A percentile compares a stretch with the other conserved stretches of the same genome.
Conservation (phyloP, 176 grass and related monocot species). For the Secale cereale region DNA sequence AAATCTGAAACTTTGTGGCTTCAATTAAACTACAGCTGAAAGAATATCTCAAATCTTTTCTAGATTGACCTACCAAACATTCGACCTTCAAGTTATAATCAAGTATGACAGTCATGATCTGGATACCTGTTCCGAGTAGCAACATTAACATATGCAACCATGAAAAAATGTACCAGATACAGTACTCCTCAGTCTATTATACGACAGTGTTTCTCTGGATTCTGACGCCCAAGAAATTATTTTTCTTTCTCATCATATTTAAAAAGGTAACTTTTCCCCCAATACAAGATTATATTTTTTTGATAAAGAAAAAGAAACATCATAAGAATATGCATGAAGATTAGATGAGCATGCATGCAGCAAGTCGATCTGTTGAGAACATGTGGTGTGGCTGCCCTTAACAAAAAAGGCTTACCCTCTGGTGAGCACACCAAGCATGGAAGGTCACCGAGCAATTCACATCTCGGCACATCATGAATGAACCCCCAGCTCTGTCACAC, state of each 20-base stretch:
- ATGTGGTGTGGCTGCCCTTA: not conserved
- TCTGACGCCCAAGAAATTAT: not conserved
- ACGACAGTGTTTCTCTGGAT: not conserved
- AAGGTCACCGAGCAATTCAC: slow-evolving; percentile 61
- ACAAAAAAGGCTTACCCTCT: slow-evolving; percentile 48
- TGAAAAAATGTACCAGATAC: slow-evolving; percentile 12
- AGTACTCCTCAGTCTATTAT: not conserved
- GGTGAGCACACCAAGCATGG: slow-evolving; percentile 98
- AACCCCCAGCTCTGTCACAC: slow-evolving; percentile 72
- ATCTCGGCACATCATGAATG: slow-evolving; percentile 81
- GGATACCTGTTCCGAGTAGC: slow-evolving; percentile 6
- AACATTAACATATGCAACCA: not conserved
- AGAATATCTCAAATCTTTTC: not conserved
- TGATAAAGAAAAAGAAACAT: not conserved
- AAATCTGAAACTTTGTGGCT: too few species aligned
- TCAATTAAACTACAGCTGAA: not conserved
- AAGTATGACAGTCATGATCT: slow-evolving; percentile 1
- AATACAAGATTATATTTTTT: not conserved
- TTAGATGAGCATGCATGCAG: not conserved
- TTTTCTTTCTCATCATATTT: not conserved
- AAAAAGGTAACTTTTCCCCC: not conserved
- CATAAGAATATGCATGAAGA: not conserved
- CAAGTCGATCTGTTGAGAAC: slow-evolving; percentile 6
- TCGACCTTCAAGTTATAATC: slow-evolving; percentile 2
- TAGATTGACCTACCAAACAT: slow-evolving; percentile 6